Evolutionary conservation across 1,139 yeast genomes (phyloP).

Genomic region (Sugiyamaella xylanicola): DNA sequence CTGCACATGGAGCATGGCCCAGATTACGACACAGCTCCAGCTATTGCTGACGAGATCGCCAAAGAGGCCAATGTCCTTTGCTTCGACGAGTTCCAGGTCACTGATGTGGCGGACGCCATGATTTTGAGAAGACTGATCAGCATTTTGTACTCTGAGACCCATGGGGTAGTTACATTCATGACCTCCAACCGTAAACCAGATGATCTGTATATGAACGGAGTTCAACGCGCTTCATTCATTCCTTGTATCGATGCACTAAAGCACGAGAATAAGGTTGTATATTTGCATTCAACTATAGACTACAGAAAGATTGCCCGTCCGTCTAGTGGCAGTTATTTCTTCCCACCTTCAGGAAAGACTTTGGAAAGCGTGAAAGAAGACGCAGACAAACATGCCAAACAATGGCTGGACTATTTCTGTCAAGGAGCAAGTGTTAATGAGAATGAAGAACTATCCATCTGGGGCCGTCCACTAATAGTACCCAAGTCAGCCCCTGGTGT

Average conservation of each 20-base stretch:
- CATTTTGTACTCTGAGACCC: slow-evolving; percentile 60
- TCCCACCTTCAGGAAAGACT: slow-evolving; percentile 50
- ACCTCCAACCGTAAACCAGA: slow-evolving; percentile 96
- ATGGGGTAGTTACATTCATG: slow-evolving; percentile 86
- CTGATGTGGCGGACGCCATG: slow-evolving; percentile 99
- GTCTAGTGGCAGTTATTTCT: slow-evolving; percentile 74
- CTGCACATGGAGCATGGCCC: slow-evolving; percentile 62
- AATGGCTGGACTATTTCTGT: slow-evolving; percentile 80
- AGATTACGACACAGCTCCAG: slow-evolving; percentile 81
- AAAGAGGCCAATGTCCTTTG: slow-evolving; percentile 75
- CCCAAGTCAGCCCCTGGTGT: slow-evolving; percentile 75
- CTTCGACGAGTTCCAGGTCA: slow-evolving; percentile 89
- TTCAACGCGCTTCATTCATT: slow-evolving; percentile 85
- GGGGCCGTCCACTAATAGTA: slow-evolving; percentile 83
- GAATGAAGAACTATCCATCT: slow-evolving; percentile 57
- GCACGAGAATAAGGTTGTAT: slow-evolving; percentile 70
- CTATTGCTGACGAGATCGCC: slow-evolving; percentile 82
- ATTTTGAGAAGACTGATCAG: slow-evolving; percentile 72
- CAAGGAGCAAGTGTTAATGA: slow-evolving; percentile 50
- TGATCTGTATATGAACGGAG: slow-evolving; percentile 88
- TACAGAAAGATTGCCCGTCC: slow-evolving; percentile 89
- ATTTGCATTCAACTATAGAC: slow-evolving; percentile 87
- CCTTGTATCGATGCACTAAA: slow-evolving; percentile 88
- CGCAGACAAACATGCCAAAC: slow-evolving; percentile 63
- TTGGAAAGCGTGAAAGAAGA: slow-evolving; percentile 42